phyloP scores from a whole-genome alignment of 257 asterid genomes.

The Solanum dulcamara region DNA sequence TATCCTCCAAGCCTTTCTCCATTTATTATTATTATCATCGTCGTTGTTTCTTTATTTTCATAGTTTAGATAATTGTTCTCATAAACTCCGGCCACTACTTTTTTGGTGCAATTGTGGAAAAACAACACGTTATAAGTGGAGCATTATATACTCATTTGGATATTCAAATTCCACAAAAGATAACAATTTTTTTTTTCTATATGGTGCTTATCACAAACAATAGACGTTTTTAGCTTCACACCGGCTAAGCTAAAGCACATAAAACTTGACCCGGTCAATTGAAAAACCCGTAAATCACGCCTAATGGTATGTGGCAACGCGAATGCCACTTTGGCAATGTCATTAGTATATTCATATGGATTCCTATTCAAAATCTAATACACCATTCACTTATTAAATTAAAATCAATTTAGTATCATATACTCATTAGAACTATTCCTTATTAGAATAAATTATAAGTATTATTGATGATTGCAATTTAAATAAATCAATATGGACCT shows the following conservation, averaged over 20 bases:
- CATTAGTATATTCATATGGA: background rate
- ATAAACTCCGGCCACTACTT: background rate
- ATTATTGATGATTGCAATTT: no score
- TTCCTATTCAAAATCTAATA: background rate
- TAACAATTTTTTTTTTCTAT: background rate
- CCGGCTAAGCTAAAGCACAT: background rate
- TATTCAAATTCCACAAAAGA: background rate
- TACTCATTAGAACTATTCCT: background rate
- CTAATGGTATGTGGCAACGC: constrained; percentile 18
- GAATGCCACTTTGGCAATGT: constrained; percentile 21
- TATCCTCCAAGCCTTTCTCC: background rate
- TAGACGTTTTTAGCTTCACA: background rate
- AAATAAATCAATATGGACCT: no score
- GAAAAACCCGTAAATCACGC: constrained; percentile 29
- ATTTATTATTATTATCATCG: background rate
- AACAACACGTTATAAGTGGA: background rate
- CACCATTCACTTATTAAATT: background rate
- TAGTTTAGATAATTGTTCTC: background rate
- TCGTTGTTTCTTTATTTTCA: no score
- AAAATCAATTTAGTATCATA: background rate
- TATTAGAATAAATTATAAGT: background rate
- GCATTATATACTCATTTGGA: background rate
- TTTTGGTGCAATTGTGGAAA: background rate
- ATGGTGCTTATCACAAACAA: background rate
- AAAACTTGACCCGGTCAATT: constrained; percentile 22